Percentiles rank a stretch among this genome's conserved stretches.
These are phyloP conservation scores for Osmanthus fragrans DNA, from an alignment of 257 asterid species.

Conservation along the genomic window DNA sequence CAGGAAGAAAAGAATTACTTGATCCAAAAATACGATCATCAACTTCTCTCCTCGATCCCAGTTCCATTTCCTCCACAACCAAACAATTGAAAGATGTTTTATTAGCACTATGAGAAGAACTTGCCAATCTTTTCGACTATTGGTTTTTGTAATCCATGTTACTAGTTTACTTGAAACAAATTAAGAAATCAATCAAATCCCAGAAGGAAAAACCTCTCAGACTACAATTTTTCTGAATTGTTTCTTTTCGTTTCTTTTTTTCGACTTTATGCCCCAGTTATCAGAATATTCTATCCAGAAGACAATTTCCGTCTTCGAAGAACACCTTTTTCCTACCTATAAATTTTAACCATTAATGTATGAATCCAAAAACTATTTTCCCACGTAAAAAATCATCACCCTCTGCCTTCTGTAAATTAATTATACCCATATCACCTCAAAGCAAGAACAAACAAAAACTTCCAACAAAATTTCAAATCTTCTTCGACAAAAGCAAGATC, in stretches of 20 bases:
- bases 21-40: constrained; percentile 49
- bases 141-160: constrained; percentile 36
- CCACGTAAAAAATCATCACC: constrained; percentile 17
- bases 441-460: constrained; percentile 3
- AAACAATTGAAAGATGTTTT: constrained; percentile 23
- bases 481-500: constrained; percentile 18
- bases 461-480: constrained; percentile 35
- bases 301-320: constrained; percentile 9
- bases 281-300: constrained; percentile 21
- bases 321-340: constrained; percentile 25
- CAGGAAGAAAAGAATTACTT: constrained; percentile 63
- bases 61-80: constrained; percentile 34
- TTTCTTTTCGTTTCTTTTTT: neutral
- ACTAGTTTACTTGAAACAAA: constrained; percentile 29
- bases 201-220: constrained; percentile 17
- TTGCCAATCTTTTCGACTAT: constrained; percentile 32
- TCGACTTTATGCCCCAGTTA: constrained; percentile 18
- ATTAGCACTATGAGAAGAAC: constrained; percentile 28
- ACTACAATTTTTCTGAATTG: neutral
- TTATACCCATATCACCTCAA: constrained; percentile 28
- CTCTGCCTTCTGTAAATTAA: constrained; percentile 24
- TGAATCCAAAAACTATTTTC: constrained; percentile 18
- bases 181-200: constrained; percentile 30
- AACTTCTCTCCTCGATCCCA: constrained; percentile 38
- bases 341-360: constrained; percentile 28